Evolutionary conservation across 1,284 basidiomycete species (phyloP).

Genomic region (Cerioporus squamosus): DNA sequence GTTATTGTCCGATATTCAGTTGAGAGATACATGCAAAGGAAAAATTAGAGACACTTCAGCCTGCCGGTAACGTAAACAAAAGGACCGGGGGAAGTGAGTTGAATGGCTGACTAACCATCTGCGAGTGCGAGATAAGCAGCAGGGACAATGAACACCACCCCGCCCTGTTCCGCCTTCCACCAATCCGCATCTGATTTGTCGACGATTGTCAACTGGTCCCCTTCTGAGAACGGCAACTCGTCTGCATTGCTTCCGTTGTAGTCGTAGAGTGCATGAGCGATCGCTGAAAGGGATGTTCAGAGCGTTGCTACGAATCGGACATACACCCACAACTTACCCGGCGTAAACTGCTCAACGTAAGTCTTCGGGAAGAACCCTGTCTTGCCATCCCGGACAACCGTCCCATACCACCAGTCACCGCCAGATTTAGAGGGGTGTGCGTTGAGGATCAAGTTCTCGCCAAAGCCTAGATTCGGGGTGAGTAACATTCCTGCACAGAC

Average conservation of each 20-base stretch:
- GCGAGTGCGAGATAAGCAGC: constrained; percentile 84
- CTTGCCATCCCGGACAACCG: constrained; percentile 65
- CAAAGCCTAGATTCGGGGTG: constrained; percentile 62
- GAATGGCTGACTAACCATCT: constrained; percentile 78
- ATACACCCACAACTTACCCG: constrained; percentile 55
- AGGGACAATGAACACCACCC: constrained; percentile 86
- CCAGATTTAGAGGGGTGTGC: constrained; percentile 87
- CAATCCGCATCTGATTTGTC: constrained; percentile 85
- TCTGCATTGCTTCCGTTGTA: constrained; percentile 76
- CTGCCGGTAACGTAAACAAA: constrained; percentile 66
- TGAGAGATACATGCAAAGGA: constrained; percentile 46
- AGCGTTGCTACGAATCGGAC: background rate
- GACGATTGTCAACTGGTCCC: constrained; percentile 76
- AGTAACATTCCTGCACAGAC: background rate
- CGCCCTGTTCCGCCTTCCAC: constrained; percentile 92
- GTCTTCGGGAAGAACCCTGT: constrained; percentile 92
- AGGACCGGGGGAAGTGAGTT: constrained; percentile 48
- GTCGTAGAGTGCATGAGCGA: constrained; percentile 80
- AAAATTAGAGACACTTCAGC: constrained; percentile 69
- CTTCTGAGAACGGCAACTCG: constrained; percentile 83
- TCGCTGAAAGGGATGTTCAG: constrained; percentile 42
- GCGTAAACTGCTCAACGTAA: constrained; percentile 77
- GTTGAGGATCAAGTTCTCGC: constrained; percentile 78
- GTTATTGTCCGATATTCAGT: constrained; percentile 33
- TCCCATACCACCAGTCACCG: constrained; percentile 95